Conservation (phyloP, 306 rosid genomes). For the Cicer bijugum region DNA sequence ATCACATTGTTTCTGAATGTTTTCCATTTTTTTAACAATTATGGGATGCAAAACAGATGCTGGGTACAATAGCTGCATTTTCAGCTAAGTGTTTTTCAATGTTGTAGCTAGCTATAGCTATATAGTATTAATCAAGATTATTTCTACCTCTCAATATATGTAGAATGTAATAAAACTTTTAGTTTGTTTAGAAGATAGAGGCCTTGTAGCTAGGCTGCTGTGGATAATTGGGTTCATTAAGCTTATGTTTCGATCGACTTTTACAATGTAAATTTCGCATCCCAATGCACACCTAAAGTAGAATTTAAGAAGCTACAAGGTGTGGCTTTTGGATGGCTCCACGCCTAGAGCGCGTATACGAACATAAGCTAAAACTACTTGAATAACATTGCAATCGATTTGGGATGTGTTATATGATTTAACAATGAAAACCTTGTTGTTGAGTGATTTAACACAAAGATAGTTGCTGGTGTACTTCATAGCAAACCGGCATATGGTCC, state of each 20-base stretch:
- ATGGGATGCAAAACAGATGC: conserved; percentile 40
- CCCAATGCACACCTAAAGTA: no score
- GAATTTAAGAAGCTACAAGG: no score
- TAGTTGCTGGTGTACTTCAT: conserved; percentile 22
- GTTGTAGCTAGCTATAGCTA: conserved; percentile 1
- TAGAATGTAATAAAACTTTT: conserved; percentile 24
- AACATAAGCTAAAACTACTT: neutral
- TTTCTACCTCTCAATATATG: conserved; percentile 13
- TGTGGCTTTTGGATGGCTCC: no score
- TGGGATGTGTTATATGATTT: conserved; percentile 31
- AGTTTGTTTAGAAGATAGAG: conserved; percentile 41
- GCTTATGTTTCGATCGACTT: no score
- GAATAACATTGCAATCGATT: conserved; percentile 31
- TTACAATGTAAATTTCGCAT: no score
- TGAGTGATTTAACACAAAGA: conserved; percentile 19
- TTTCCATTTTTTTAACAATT: conserved; percentile 10
- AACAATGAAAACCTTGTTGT: conserved; percentile 28
- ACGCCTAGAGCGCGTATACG: no score
- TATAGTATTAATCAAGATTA: conserved; percentile 21
- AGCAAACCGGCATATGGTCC: conserved; percentile 23
- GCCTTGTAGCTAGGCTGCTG: conserved; percentile 6
- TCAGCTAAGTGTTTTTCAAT: conserved; percentile 36
- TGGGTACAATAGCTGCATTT: conserved; percentile 41
- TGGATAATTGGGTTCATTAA: conserved; percentile 23
- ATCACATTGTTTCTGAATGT: conserved; percentile 42